Percentiles rank a stretch among this genome's conserved stretches.
Evolutionary conservation across 139 green algal species (phyloP).

Genomic region (Coelastrella sp.): DNA sequence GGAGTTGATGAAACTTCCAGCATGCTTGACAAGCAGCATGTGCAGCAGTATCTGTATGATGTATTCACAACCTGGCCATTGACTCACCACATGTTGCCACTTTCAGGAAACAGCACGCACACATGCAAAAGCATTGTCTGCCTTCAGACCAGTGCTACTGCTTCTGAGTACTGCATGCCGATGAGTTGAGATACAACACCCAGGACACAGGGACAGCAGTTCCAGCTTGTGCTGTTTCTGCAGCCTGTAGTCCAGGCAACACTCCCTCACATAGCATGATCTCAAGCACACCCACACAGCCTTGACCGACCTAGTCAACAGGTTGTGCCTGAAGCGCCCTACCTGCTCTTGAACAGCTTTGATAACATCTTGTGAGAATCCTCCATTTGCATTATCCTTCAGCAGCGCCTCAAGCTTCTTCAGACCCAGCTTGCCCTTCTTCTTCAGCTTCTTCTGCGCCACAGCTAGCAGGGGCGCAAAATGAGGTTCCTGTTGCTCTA

Average conservation of each 20-base stretch:
- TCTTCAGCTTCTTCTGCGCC: conserved; percentile 46
- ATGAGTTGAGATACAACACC: no score
- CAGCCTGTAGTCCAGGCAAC: background rate
- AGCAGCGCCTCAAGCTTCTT: conserved; percentile 42
- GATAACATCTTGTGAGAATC: background rate
- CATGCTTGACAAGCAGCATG: no score
- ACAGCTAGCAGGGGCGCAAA: conserved; percentile 11
- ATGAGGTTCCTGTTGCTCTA: background rate
- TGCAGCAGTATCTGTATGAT: no score
- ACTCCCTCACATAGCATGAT: background rate
- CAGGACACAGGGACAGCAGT: background rate
- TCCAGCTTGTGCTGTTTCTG: background rate
- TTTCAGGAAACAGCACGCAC: no score
- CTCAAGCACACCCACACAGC: background rate
- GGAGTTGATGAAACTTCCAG: no score
- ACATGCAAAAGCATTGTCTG: no score
- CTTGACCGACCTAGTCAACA: background rate
- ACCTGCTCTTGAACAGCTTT: conserved; percentile 35
- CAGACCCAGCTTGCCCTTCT: conserved; percentile 39
- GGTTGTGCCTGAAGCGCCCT: background rate
- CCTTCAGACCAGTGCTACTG: no score
- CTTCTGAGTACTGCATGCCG: no score
- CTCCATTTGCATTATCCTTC: conserved; percentile 9
- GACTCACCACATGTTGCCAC: no score
- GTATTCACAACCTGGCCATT: no score